These are phyloP conservation scores for Posidonia oceanica DNA, from an alignment of 116 monocot species.

Conservation along the genomic window DNA sequence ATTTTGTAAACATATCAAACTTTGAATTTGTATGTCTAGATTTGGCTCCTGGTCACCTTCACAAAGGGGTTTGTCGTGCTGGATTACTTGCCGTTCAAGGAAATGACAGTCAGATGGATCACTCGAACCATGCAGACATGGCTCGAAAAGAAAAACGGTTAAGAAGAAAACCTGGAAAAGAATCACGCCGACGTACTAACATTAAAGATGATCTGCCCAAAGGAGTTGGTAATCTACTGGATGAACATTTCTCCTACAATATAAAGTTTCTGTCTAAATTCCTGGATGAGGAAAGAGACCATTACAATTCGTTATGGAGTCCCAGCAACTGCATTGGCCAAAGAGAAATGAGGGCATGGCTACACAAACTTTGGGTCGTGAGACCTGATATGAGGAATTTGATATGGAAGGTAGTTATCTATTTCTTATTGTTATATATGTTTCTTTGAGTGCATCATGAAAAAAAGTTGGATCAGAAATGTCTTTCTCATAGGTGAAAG, in stretches of 20 bases:
- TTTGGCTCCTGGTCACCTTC: constrained; percentile 81
- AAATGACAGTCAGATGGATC: constrained; percentile 8
- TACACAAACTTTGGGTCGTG: constrained; percentile 72
- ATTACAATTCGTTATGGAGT: constrained; percentile 74
- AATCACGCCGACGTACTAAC: constrained; percentile 7
- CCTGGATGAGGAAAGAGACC: constrained; percentile 70
- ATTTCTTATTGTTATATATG: not conserved
- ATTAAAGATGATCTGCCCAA: constrained; percentile 12
- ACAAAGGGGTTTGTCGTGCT: constrained; percentile 92
- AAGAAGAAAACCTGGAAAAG: constrained; percentile 16
- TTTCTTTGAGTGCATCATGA: not conserved
- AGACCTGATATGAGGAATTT: constrained; percentile 62
- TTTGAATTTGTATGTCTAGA: constrained; percentile 88
- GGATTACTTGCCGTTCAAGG: constrained; percentile 60
- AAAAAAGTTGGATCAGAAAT: too few species aligned
- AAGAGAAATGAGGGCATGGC: constrained; percentile 88
- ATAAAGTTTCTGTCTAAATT: constrained; percentile 66
- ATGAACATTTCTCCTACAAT: constrained; percentile 59
- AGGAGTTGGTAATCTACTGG: constrained; percentile 11
- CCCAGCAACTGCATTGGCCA: constrained; percentile 80
- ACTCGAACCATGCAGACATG: constrained; percentile 29
- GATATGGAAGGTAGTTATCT: constrained; percentile 70
- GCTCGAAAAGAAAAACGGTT: constrained; percentile 47
- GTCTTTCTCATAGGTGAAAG: not conserved
- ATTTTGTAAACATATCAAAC: constrained; percentile 81